Evolutionary conservation across 2,329 filamentous ascomycete species (phyloP), one percentile per base, ranked within the genome.

Genomic region (Botryotinia narcissicola): DNA sequence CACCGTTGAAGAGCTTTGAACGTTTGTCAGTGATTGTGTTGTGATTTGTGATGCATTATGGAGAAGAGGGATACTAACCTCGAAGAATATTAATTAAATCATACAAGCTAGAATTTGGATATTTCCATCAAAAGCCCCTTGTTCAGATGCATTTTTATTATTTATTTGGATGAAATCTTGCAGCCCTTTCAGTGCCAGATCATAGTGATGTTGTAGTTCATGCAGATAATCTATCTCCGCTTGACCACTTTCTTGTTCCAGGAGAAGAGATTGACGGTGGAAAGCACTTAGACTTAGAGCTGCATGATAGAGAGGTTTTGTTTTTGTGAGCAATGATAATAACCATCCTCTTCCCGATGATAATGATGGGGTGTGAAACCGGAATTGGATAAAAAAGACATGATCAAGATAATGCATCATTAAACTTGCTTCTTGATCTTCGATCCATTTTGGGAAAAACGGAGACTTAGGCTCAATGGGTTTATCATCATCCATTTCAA

Each of bases 361-460:
- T 22, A 89, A 78, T 1, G 84, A 83, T 1, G 89, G 89, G 0
- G 84, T 84, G 79, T 90, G 90, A 78, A 90, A 89, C 5, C 89
- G 89, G 76, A 89, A 90, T 1, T 90, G 81, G 75, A 89, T 88
- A 1, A 89, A 88, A 74, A 91, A 87, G 29, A 90, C 84, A 75
- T 88, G 86, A 79, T 91, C 89, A 59, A 90, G 83, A 78, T 90
- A 91, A 73, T 88, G 84, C 85, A 89, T 88, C 74, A 87, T 81
- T 54, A 86, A 83, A 76, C 78, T 73, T 46, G 74, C 72, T 71
- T 71, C 69, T 63, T 71, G 69, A 25, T 71, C 69, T n/a, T 71
- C 69, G n/a, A 71, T 71, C 51, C 78, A 75, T 60, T 70, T 72
- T 57, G 72, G 66, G 22, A 42, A 51, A 35, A 70, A 54, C 4